Base-by-base conservation (phyloP, 2,329 filamentous ascomycete genomes). In the Xylaria sp. region DNA sequence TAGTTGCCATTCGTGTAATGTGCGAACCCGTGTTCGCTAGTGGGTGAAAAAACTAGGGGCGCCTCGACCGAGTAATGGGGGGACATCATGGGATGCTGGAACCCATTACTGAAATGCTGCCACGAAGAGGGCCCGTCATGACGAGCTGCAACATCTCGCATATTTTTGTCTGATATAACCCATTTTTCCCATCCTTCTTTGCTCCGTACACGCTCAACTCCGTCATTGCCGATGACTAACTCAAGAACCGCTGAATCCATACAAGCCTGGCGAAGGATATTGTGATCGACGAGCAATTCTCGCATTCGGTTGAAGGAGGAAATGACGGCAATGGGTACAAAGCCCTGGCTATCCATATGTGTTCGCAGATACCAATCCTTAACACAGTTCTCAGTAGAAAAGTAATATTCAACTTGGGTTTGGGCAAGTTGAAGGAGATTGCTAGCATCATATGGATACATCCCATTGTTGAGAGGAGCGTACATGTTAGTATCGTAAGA, bases 331-430 rank as follows among this genome's bases (percentile, higher is more conserved):
- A 99, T 82, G 59, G 89, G 90, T 14, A 98, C 94, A 76, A 94
- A 98, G 19, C 96, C 96, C 79, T 98, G 93, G 0, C 92, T 93
- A 78, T 99, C 95, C 96, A 99, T 98, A 74, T 94, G 90, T 75
- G 89, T 90, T 65, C 96, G 91, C 67, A 99, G 85, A 80, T 90
- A 98, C 76, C 93, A 86, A 77, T 99, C 96, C 81, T 97, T 98
- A 85, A 93, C 92, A 58, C 98, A 86, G 78, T 99, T 99, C 76
- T 98, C 93, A 32, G 97, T 88, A 0, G 95, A 98, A 82, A 99
- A 97, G 81, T 99, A 99, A 83, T 98, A 99, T 76, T 97, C 93
- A 45, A 94, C 87, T 77, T 86, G 83, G 71, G 78, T 78, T 63
- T 81, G 78, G 55, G 84, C 78, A 3, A 79, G 73, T 45, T 84